A percentile compares a stretch with the other conserved stretches of the same genome.
Conservation (phyloP, 208 protist species). For the Wallacemonas collosoma region DNA sequence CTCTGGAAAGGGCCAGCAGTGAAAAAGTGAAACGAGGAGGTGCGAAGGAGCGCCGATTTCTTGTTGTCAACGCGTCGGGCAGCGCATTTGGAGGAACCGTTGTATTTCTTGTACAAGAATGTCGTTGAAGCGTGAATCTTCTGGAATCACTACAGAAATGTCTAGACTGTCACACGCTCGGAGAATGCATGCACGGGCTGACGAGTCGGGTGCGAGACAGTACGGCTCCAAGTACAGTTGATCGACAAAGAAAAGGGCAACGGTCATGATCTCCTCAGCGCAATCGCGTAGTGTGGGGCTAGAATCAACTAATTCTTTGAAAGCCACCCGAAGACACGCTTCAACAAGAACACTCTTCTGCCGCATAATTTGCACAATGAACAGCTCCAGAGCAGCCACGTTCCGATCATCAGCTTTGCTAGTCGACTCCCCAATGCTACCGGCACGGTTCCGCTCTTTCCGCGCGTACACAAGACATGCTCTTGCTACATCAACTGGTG, state of each 20-base stretch:
- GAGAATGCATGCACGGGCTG: slow-evolving; percentile 60
- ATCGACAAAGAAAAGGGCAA: slow-evolving; percentile 59
- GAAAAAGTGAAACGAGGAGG: too few relatives aligned
- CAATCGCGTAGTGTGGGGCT: slow-evolving; percentile 20
- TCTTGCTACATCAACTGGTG: slow-evolving; percentile 25
- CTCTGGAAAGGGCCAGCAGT: too few relatives aligned
- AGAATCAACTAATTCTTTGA: slow-evolving; percentile 42
- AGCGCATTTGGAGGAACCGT: slow-evolving; percentile 10
- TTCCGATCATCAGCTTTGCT: slow-evolving; percentile 32
- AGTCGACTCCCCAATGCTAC: slow-evolving; percentile 3
- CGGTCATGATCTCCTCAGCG: slow-evolving; percentile 43
- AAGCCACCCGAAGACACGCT: slow-evolving; percentile 57
- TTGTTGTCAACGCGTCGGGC: background rate
- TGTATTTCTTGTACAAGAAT: slow-evolving; percentile 2
- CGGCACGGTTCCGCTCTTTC: slow-evolving; percentile 51
- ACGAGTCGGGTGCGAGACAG: slow-evolving; percentile 73
- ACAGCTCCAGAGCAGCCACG: slow-evolving; percentile 65
- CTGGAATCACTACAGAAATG: background rate
- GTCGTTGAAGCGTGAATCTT: background rate
- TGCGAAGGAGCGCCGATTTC: background rate
- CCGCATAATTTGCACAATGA: slow-evolving; percentile 59
- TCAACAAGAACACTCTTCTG: slow-evolving; percentile 74
- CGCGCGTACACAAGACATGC: slow-evolving; percentile 67
- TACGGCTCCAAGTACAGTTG: slow-evolving; percentile 43
- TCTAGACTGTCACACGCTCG: slow-evolving; percentile 27